These are phyloP conservation scores for Naganishia onofrii DNA, from an alignment of 768 basidiomycete species.

Conservation along the genomic window DNA sequence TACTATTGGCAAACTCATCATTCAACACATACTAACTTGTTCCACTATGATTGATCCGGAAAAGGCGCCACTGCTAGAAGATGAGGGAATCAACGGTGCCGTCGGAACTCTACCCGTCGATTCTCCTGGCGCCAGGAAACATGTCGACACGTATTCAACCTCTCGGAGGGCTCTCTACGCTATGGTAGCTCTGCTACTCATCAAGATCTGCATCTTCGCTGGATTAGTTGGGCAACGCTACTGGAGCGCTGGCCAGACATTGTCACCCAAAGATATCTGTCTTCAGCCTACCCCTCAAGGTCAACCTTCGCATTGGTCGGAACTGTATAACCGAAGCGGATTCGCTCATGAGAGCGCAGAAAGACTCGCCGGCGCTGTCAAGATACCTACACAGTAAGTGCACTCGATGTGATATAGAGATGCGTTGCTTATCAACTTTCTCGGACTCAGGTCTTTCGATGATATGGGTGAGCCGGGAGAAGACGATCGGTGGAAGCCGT, in stretches of 20 bases:
- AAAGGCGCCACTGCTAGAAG: not conserved
- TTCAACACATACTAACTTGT: not conserved
- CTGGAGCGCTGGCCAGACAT: not conserved
- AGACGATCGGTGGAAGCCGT: slow-evolving; percentile 29
- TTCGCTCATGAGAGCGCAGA: slow-evolving; percentile 21
- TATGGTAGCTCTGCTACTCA: not conserved
- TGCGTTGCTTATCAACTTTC: not conserved
- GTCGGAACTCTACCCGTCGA: not conserved
- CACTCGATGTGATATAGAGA: not conserved
- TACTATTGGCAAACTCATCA: not conserved
- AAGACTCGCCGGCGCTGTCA: slow-evolving; percentile 22
- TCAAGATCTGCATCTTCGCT: not conserved
- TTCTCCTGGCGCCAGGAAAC: not conserved
- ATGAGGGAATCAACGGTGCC: not conserved
- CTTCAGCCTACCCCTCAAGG: not conserved
- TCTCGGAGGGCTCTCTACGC: not conserved
- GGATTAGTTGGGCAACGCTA: not conserved
- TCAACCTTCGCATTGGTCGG: slow-evolving; percentile 9
- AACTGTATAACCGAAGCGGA: slow-evolving; percentile 11
- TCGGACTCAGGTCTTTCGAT: slow-evolving; percentile 25
- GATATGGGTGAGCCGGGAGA: slow-evolving; percentile 27
- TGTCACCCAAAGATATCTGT: not conserved
- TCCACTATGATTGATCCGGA: slow-evolving; percentile 2
- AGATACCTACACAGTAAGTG: slow-evolving; percentile 29
- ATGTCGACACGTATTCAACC: not conserved